Percentiles rank a stretch among this genome's conserved stretches.
These are phyloP conservation scores for Psilocybe tampanensis DNA, from an alignment of 768 basidiomycete species.

Conservation along the genomic window DNA sequence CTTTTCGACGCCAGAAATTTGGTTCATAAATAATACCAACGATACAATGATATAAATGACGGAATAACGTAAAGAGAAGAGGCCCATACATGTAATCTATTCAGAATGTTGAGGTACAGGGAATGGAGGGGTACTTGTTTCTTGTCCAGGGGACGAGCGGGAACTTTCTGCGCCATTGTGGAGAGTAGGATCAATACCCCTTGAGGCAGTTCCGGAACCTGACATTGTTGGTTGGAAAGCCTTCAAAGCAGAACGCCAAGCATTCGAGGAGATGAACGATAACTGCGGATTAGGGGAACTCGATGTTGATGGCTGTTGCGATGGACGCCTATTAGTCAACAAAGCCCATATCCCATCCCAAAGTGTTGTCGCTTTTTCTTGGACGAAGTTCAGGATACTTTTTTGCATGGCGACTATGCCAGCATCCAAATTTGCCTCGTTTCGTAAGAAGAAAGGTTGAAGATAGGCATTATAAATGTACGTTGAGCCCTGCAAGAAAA, in stretches of 20 bases:
- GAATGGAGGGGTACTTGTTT: conserved; percentile 32
- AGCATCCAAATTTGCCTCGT: conserved; percentile 64
- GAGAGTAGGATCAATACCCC: background rate
- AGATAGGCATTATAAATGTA: conserved; percentile 64
- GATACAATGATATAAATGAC: conserved; percentile 10
- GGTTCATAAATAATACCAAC: conserved; percentile 11
- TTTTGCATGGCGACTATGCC: conserved; percentile 55
- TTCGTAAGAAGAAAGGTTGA: conserved; percentile 58
- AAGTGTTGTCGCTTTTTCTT: conserved; percentile 48
- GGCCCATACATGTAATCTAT: background rate
- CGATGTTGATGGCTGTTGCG: conserved; percentile 18
- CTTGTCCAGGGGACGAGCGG: conserved; percentile 1
- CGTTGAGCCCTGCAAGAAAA: conserved; percentile 56
- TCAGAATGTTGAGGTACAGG: conserved; percentile 39
- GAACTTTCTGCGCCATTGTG: conserved; percentile 1
- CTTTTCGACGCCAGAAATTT: conserved; percentile 66
- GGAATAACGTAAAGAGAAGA: conserved; percentile 4
- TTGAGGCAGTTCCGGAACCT: background rate
- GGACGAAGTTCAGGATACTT: conserved; percentile 57
- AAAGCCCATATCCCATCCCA: conserved; percentile 49
- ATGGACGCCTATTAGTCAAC: conserved; percentile 41
- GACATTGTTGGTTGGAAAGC: conserved; percentile 17
- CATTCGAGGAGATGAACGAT: conserved; percentile 22
- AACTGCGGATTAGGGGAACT: conserved; percentile 24
- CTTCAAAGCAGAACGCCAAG: conserved; percentile 21